Conservation (phyloP, 805 yeast genomes). For the Starmerella apicola region DNA sequence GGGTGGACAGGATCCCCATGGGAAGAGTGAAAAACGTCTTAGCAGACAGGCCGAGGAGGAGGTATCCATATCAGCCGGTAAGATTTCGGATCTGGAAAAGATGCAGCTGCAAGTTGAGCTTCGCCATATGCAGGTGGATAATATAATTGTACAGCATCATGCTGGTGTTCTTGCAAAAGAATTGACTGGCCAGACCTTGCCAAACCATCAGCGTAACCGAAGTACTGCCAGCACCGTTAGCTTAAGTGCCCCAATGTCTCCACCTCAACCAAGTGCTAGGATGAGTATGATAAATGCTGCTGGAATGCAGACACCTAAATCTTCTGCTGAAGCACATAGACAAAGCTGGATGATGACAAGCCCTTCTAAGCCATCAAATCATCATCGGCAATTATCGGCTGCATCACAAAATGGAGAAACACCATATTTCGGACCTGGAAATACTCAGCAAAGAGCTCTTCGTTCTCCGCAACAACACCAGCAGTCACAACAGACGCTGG, state of each 20-base stretch:
- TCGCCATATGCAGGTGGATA: constrained; percentile 13
- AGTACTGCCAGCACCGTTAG: constrained; percentile 6
- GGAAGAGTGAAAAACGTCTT: constrained; percentile 14
- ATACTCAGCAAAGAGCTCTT: too few species aligned
- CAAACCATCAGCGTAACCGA: constrained; percentile 14
- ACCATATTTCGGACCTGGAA: too few species aligned
- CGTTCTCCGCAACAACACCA: too few species aligned
- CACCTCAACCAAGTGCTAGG: neutral
- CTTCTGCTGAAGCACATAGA: neutral
- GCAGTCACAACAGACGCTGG: too few species aligned
- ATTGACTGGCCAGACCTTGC: constrained; percentile 14
- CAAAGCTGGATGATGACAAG: constrained; percentile 15
- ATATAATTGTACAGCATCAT: constrained; percentile 18
- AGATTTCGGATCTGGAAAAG: constrained; percentile 15
- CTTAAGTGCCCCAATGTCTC: neutral
- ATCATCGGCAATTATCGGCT: constrained; percentile 8
- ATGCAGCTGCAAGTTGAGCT: constrained; percentile 8
- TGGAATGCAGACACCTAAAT: neutral
- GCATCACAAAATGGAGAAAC: too few species aligned
- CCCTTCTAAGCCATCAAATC: too few species aligned
- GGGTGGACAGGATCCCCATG: neutral
- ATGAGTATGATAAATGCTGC: neutral
- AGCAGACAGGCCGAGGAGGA: constrained; percentile 23
- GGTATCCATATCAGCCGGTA: constrained; percentile 11
- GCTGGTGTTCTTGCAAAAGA: constrained; percentile 20